These are phyloP conservation scores for Alternaria brassicicola DNA, from an alignment of 2,329 filamentous ascomycete genomes.

Conservation along the genomic window DNA sequence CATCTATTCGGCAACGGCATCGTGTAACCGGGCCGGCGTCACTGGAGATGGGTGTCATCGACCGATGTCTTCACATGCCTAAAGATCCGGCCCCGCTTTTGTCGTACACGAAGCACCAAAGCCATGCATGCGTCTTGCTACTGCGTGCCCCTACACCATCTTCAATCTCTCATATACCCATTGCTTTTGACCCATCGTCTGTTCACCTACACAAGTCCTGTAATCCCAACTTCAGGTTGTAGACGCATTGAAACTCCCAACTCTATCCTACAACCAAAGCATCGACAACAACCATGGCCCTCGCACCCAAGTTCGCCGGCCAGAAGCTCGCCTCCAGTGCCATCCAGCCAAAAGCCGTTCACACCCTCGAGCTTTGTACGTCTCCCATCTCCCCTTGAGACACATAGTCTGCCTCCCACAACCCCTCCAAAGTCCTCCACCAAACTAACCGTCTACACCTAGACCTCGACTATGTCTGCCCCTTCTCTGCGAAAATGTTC, in stretches of 20 bases:
- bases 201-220: background rate
- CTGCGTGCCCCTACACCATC: slow-evolving; percentile 24
- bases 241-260: background rate
- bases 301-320: slow-evolving; percentile 77
- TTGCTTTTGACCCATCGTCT: background rate
- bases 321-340: slow-evolving; percentile 65
- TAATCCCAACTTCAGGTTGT: background rate
- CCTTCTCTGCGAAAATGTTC: slow-evolving; percentile 77
- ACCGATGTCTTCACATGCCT: background rate
- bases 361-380: slow-evolving; percentile 62
- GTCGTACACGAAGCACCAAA: slow-evolving; percentile 35
- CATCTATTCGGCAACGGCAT: background rate
- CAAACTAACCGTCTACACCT: background rate
- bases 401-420: background rate
- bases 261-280: background rate
- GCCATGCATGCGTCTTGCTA: slow-evolving; percentile 20
- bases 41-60: background rate
- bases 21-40: background rate
- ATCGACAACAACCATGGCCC: slow-evolving; percentile 59
- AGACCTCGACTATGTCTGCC: slow-evolving; percentile 91
- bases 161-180: background rate
- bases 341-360: slow-evolving; percentile 53
- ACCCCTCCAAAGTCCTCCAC: background rate
- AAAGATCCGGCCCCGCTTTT: slow-evolving; percentile 19
- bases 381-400: background rate